Evolutionary conservation across 768 basidiomycete genomes (phyloP).

Genomic region (Tricholoma matsutake): DNA sequence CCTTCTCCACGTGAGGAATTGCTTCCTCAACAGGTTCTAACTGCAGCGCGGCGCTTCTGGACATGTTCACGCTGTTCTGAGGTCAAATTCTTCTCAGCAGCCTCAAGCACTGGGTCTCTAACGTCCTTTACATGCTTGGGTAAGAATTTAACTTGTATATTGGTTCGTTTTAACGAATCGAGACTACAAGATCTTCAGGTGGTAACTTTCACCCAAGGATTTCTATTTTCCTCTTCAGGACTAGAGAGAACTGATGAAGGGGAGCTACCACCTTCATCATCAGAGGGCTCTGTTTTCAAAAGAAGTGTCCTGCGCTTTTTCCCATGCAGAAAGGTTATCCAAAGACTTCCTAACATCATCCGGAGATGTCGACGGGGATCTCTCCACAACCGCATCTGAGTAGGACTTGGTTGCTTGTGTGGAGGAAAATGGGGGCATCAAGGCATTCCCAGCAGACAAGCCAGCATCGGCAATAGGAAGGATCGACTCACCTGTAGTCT

Average conservation of each 20-base stretch:
- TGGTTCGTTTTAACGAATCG: neutral
- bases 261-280: neutral
- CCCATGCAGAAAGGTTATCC: neutral
- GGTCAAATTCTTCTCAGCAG: neutral
- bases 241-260: neutral
- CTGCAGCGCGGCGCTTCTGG: neutral
- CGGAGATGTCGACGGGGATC: neutral
- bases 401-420: neutral
- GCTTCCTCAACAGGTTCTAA: neutral
- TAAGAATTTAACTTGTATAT: neutral
- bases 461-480: neutral
- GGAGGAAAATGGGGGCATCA: neutral
- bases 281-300: neutral
- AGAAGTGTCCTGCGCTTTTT: neutral
- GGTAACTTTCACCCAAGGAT: neutral
- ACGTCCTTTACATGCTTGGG: neutral
- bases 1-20: neutral
- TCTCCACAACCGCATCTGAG: neutral
- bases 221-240: neutral
- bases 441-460: neutral
- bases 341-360: neutral
- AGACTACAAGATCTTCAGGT: neutral
- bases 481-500: neutral
- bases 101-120: neutral
- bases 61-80: neutral